Base-by-base conservation (phyloP, 257 asterid species). In the Jacaranda copaia region DNA sequence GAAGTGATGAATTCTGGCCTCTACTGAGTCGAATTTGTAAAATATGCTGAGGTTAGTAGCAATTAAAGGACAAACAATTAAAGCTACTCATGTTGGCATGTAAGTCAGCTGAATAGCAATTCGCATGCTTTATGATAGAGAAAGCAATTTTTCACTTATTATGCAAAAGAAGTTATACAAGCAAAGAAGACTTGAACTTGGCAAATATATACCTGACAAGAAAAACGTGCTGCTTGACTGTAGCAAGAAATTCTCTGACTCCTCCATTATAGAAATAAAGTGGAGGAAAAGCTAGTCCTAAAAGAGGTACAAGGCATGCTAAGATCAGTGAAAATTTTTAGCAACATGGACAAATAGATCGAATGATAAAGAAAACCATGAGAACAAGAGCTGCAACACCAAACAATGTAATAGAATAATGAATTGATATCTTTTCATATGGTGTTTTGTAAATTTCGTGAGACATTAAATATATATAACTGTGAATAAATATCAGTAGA, bases 191-290 rank as follows among this genome's bases (percentile, higher is more conserved):
- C 62, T 39, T 63, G 81, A 70, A 46, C 68, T 18, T 39, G 80
- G 79, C 68, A 77, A 25, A 58, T 71, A 73, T 75, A 80, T 76
- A 96, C 99, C 98, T 93, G 79, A 85, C 94, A 80, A 96, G 96
- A 77, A 88, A 77, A 71, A 86, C 84, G 51, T 93, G 95, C 72
- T 89, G 98, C 88, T 92, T 96, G 83, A 92, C 78, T 74, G 95
- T 91, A 51, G 95, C 91, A 57, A 96, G 91, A 84, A 96, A 96
- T 83, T 96, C 99, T 67, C 89, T 79, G 15, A 96, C 97, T 69
- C 99, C 99, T 77, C 99, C 99, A 84, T 90, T 96, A 74, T 93
- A 95, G 84, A 95, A 95, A 87, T 95, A 93, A 74, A 95, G 93
- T 36, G 99, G 97, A 59, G 99, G 97, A 81, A 85, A 89, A 77